phyloP scores from a whole-genome alignment of 139 green algal genomes.

The Picochlorum sp. region DNA sequence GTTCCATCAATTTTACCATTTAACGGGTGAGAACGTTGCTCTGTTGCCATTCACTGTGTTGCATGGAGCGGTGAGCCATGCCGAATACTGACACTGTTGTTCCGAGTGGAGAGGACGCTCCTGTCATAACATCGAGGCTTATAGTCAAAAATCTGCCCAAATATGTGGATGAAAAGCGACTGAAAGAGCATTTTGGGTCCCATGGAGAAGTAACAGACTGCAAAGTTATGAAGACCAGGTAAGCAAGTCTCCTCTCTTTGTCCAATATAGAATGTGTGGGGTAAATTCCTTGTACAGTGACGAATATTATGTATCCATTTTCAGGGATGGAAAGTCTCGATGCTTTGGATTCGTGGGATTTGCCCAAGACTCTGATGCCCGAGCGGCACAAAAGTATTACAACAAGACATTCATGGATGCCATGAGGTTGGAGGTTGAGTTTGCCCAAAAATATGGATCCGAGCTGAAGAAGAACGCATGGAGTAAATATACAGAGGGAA shows the following conservation, averaged over 20 bases:
- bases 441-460: conserved; percentile 53
- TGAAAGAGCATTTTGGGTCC: conserved; percentile 77
- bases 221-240: conserved; percentile 86
- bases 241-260: neutral
- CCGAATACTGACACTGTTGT: too few species aligned
- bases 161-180: conserved; percentile 60
- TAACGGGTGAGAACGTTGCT: too few species aligned
- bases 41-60: too few species aligned
- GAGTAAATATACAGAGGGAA: conserved; percentile 76
- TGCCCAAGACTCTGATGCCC: conserved; percentile 60
- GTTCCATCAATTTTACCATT: too few species aligned
- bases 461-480: conserved; percentile 56
- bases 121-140: conserved; percentile 45
- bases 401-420: conserved; percentile 87
- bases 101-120: too few species aligned
- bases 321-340: conserved; percentile 83
- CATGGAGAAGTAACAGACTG: conserved; percentile 92
- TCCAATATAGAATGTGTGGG: neutral
- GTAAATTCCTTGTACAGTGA: neutral
- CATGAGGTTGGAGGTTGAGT: conserved; percentile 62
- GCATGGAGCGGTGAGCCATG: too few species aligned
- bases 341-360: conserved; percentile 94
- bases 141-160: conserved; percentile 94
- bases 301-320: conserved; percentile 1
- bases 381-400: conserved; percentile 73